Base-by-base conservation (phyloP, 2,329 filamentous ascomycete species). In the Pseudogymnoascus sp. region DNA sequence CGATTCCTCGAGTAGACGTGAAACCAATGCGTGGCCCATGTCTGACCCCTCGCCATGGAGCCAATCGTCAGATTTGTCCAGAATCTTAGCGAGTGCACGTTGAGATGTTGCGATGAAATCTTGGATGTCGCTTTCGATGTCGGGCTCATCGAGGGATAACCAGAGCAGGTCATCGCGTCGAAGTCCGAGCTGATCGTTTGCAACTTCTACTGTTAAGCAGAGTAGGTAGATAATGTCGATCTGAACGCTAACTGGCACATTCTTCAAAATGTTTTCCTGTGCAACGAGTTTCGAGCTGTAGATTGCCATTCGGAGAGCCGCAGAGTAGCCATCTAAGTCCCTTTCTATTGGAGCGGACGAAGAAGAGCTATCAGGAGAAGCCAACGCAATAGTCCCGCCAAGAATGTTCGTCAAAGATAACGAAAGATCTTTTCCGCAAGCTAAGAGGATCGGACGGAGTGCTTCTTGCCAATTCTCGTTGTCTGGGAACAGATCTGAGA, bases 361-460 rank as follows among this genome's bases (percentile, higher is more conserved):
- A 8, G 40, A 12, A 38, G 70, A 64, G 67, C 66, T 5, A 69
- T 66, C 67, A 25, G 70, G 62, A 0, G 77, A 72, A 0, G 89
- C 79, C 2, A 96, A 76, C 67, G 89, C 86, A 5, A 89, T 83
- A 0, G 85, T 84, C 3, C 91, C 91, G 0, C 84, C 86, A 5
- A 96, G 78, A 23, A 81, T 82, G 70, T 87, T 93, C 1, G 88
- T 90, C 4, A 96, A 83, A 0, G 90, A 85, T 2, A 96, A 75
- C 0, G 90, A 87, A 4, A 83, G 78, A 65, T 84, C 83, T 2
- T 86, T 82, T 1, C 77, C 69, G 1, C 75, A 71, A 31, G 79
- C 73, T 2, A 56, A 2, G 5, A 89, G 74, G 63, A 91, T 81
- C 1, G 76, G 77, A 0, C 73, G 70, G 2, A 96, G 74, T 12